These are phyloP conservation scores for Trifolium repens DNA, from an alignment of 306 rosid genomes.

Conservation along the genomic window DNA sequence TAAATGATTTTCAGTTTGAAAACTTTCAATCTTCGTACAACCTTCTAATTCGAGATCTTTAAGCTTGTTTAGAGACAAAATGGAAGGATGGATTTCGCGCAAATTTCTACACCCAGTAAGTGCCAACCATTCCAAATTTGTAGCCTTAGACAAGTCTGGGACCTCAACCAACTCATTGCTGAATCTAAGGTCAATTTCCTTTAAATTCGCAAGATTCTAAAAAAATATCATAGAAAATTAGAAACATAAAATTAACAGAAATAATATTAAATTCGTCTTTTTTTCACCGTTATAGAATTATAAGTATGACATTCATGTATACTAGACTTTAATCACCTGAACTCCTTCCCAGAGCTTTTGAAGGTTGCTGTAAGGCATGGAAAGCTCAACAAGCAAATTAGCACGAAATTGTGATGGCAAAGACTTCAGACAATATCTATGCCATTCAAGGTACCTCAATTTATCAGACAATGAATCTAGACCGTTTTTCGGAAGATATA, in stretches of 20 bases:
- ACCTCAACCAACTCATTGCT: conserved; percentile 14
- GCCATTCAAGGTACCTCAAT: conserved; percentile 35
- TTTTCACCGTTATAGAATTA: too few relatives aligned
- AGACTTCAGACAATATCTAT: conserved; percentile 24
- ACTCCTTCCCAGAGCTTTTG: conserved; percentile 29
- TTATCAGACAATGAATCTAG: conserved; percentile 32
- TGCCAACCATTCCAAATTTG: not conserved
- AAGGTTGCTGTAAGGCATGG: conserved; percentile 32
- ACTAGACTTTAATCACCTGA: conserved; percentile 1
- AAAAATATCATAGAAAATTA: not conserved
- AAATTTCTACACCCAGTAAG: conserved; percentile 11
- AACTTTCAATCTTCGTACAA: conserved; percentile 23
- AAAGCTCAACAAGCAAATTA: conserved; percentile 36
- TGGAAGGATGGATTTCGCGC: conserved; percentile 22
- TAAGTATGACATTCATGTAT: not conserved
- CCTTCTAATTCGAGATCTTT: not conserved
- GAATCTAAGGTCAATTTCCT: conserved; percentile 23
- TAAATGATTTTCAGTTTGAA: conserved; percentile 7
- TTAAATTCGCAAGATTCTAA: conserved; percentile 16
- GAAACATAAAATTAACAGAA: not conserved
- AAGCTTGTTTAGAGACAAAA: conserved; percentile 34
- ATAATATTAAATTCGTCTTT: not conserved
- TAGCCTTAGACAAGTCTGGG: conserved; percentile 37
- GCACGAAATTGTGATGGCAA: conserved; percentile 27
- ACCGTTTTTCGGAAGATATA: not conserved